phyloP scores from a whole-genome alignment of 2,329 filamentous ascomycete species.

The Paecilomyces niveus region DNA sequence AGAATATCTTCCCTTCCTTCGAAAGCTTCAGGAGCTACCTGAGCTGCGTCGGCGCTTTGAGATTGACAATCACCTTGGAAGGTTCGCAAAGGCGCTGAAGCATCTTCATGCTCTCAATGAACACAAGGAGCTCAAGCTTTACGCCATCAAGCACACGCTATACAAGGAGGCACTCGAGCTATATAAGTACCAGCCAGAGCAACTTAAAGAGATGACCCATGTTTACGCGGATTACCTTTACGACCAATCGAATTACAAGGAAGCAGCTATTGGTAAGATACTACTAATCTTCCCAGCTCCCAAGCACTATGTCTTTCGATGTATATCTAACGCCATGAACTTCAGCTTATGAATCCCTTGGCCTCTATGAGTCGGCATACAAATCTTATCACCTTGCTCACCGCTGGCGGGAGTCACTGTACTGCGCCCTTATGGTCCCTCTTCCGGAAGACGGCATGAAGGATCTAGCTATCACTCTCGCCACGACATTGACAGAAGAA shows the following conservation, averaged over 20 bases:
- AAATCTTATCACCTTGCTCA: slow-evolving; percentile 78
- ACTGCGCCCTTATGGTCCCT: slow-evolving; percentile 64
- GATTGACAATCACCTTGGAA: slow-evolving; percentile 81
- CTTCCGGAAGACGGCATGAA: slow-evolving; percentile 54
- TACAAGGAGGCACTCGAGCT: slow-evolving; percentile 71
- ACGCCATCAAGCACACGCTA: slow-evolving; percentile 70
- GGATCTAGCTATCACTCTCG: slow-evolving; percentile 65
- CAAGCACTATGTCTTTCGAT: neutral
- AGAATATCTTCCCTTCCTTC: slow-evolving; percentile 92
- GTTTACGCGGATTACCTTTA: slow-evolving; percentile 76
- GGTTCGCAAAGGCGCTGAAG: slow-evolving; percentile 66
- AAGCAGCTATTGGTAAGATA: slow-evolving; percentile 63
- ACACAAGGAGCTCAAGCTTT: slow-evolving; percentile 71
- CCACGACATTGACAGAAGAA: slow-evolving; percentile 68
- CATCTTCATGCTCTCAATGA: slow-evolving; percentile 67
- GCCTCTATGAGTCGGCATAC: slow-evolving; percentile 66
- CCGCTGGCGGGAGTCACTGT: slow-evolving; percentile 86
- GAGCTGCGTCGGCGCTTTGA: slow-evolving; percentile 66
- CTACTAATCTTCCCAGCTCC: neutral
- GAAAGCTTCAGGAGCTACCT: slow-evolving; percentile 70
- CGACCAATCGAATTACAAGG: slow-evolving; percentile 66
- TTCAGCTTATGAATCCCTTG: slow-evolving; percentile 73
- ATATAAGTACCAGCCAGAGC: slow-evolving; percentile 71
- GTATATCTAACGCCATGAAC: slow-evolving; percentile 3
- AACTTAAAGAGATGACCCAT: slow-evolving; percentile 61